These are phyloP conservation scores for Aethionema arabicum DNA, from an alignment of 345 rosid genomes.

Conservation along the genomic window DNA sequence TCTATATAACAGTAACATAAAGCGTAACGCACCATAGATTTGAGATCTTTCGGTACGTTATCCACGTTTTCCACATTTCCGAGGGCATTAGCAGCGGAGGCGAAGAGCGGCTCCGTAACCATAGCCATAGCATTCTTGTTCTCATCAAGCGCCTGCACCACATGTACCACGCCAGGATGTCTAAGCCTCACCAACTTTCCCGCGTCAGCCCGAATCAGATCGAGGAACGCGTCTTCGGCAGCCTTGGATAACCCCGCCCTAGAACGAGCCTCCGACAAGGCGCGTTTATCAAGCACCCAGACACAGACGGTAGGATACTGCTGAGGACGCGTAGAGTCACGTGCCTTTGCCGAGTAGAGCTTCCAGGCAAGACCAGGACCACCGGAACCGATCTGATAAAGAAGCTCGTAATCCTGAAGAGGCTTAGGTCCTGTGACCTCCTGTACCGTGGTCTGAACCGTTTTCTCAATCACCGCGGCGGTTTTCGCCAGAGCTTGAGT, in stretches of 20 bases:
- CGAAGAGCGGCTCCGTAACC: conserved; percentile 91
- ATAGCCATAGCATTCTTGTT: conserved; percentile 89
- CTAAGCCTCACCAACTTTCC: conserved; percentile 73
- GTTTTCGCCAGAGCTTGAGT: conserved; percentile 94
- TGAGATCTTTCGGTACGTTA: conserved; percentile 76
- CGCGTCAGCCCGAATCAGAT: conserved; percentile 77
- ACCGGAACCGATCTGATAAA: conserved; percentile 64
- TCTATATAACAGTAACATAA: too few species aligned
- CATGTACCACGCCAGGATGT: conserved; percentile 94
- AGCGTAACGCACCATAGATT: conserved; percentile 57
- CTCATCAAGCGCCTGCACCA: conserved; percentile 98
- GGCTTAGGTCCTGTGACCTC: conserved; percentile 94
- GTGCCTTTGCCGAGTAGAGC: conserved; percentile 69
- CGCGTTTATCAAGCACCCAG: conserved; percentile 88
- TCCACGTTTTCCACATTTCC: conserved; percentile 69
- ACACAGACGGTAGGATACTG: conserved; percentile 91
- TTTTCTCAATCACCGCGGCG: conserved; percentile 92
- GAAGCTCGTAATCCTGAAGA: conserved; percentile 83
- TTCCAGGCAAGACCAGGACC: conserved; percentile 63
- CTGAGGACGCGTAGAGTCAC: conserved; percentile 68
- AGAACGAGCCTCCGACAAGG: conserved; percentile 66
- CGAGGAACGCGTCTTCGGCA: conserved; percentile 76
- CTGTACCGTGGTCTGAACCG: conserved; percentile 91
- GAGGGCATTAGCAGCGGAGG: conserved; percentile 80
- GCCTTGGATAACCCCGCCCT: conserved; percentile 78